Percentiles rank a stretch among this genome's conserved stretches.
Conservation (phyloP, 2,329 filamentous ascomycete genomes). For the Colletotrichum tropicicola region DNA sequence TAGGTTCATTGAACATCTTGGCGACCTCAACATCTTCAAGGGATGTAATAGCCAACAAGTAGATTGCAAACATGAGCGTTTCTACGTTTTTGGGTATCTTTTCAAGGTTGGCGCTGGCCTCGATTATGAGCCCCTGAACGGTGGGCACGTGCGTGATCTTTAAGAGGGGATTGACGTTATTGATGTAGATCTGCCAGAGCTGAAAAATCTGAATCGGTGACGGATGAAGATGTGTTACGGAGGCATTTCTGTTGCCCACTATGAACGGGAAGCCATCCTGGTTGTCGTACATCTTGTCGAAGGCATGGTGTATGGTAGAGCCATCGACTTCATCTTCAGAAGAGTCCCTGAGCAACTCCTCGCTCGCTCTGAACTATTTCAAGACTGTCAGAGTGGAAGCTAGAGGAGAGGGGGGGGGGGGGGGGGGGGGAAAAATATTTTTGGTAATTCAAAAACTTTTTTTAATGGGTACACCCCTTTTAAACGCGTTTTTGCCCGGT, state of each 20-base stretch:
- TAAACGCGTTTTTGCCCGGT: no score
- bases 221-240: constrained; percentile 60
- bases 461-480: no score
- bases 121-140: constrained; percentile 70
- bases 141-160: constrained; percentile 75
- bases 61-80: constrained; percentile 74
- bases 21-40: constrained; percentile 63
- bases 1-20: constrained; percentile 61
- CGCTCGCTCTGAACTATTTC: constrained; percentile 58
- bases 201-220: constrained; percentile 67
- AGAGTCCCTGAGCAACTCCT: constrained; percentile 59
- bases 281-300: constrained; percentile 66
- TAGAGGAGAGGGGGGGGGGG: neutral
- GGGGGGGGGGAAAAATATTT: no score
- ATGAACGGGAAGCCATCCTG: constrained; percentile 67
- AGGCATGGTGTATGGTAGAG: constrained; percentile 65
- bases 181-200: constrained; percentile 75
- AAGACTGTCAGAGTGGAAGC: neutral
- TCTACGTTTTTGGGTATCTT: constrained; percentile 67
- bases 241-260: constrained; percentile 53
- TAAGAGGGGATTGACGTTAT: constrained; percentile 74
- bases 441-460: no score
- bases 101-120: constrained; percentile 64
- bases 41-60: constrained; percentile 66
- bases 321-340: constrained; percentile 66